Evolutionary conservation across 2,329 filamentous ascomycete genomes (phyloP), one percentile per base, ranked within the genome.

Genomic region (Diplocarpon rosae): DNA sequence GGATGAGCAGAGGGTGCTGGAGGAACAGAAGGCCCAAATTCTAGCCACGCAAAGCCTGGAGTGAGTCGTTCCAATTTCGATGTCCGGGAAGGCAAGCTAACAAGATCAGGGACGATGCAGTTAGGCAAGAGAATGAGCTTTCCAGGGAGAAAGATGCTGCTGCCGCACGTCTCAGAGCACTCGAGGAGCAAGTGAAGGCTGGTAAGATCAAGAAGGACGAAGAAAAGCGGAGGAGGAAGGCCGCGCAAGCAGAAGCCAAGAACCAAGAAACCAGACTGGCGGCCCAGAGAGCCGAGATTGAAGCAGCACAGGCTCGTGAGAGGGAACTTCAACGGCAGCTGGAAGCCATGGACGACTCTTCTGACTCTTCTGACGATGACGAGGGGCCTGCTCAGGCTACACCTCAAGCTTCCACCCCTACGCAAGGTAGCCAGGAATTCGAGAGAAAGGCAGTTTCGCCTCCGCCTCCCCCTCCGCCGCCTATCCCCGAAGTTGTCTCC

Each of bases 171-270:
- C 74, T 96, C 17, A 86, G 80, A 61, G 88, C 87, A 13, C 76
- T 98, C 8, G 89, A 98, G 65, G 88, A 96, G 62, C 88, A 95
- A 64, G 88, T 96, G 42, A 82, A 81, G 51, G 85, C 89, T 61
- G 87, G 89, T 58, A 98, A 96, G 69, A 68, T 96, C 42, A 90
- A 87, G 71, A 96, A 95, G 66, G 85, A 93, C 55, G 92, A 98
- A 63, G 92, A 95, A 67, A 95, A 94, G 71, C 85, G 82, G 51
- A 83, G 77, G 56, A 92, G 88, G 70, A 89, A 95, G 68, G 90
- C 87, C 16, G 88, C 88, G 9, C 72, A 85, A 59, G 84, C 83
- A 39, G 86, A 92, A 55, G 78, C 88, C 7, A 90, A 87, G 64
- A 86, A 95, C 57, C 89, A 93, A 62, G 90, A 96, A 63, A 72